Evolutionary conservation across 495 filamentous ascomycete genomes (phyloP).

Genomic region (Neurospora sp.): DNA sequence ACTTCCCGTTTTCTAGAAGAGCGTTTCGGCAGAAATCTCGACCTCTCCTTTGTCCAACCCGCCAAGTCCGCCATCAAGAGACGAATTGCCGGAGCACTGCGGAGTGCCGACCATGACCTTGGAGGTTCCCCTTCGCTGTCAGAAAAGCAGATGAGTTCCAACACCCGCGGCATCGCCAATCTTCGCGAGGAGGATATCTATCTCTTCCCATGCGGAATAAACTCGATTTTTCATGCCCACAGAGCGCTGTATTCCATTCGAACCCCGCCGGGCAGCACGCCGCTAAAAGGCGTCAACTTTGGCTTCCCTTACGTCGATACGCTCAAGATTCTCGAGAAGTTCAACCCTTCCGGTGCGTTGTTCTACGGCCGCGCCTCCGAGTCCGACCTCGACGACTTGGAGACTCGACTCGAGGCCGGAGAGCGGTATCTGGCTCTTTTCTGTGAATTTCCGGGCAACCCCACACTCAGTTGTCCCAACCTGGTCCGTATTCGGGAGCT

Average conservation of each 20-base stretch:
- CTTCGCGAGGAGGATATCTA: slow-evolving; percentile 86
- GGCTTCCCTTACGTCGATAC: slow-evolving; percentile 96
- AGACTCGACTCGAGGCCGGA: slow-evolving; percentile 57
- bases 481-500: slow-evolving; percentile 66
- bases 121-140: slow-evolving; percentile 21
- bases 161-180: slow-evolving; percentile 49
- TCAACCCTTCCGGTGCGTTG: slow-evolving; percentile 69
- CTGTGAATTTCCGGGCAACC: slow-evolving; percentile 92
- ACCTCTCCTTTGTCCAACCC: slow-evolving; percentile 60
- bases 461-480: slow-evolving; percentile 76
- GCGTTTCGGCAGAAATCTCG: slow-evolving; percentile 86
- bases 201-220: slow-evolving; percentile 86
- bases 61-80: slow-evolving; percentile 79
- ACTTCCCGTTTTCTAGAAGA: slow-evolving; percentile 81
- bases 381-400: slow-evolving; percentile 79
- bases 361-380: slow-evolving; percentile 83
- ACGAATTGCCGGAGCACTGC: slow-evolving; percentile 82
- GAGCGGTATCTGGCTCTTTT: slow-evolving; percentile 80
- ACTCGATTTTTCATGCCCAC: slow-evolving; percentile 83
- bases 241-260: slow-evolving; percentile 54
- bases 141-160: slow-evolving; percentile 25
- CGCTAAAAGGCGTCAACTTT: slow-evolving; percentile 56
- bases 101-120: slow-evolving; percentile 54
- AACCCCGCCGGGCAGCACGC: slow-evolving; percentile 25
- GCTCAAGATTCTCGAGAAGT: slow-evolving; percentile 88